phyloP scores from a whole-genome alignment of 2,329 filamentous ascomycete species.

The Xylaria digitata region DNA sequence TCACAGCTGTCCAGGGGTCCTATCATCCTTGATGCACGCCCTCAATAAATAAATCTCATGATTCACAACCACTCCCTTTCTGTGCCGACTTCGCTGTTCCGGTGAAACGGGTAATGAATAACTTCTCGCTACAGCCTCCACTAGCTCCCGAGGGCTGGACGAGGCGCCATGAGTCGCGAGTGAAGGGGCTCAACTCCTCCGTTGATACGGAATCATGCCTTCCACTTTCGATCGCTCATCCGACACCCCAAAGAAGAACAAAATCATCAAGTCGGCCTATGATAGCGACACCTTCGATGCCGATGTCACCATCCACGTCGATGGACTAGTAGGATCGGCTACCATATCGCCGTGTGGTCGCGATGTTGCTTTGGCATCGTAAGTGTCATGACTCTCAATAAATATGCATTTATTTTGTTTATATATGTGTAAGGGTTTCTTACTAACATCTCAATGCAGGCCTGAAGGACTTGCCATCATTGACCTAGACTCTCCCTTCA shows the following conservation, averaged over 20 bases:
- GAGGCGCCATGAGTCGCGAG: conserved; percentile 33
- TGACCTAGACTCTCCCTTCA: conserved; percentile 90
- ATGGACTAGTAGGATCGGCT: conserved; percentile 85
- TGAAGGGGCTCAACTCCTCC: conserved; percentile 18
- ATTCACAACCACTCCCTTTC: neutral
- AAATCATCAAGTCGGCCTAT: conserved; percentile 74
- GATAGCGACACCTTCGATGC: conserved; percentile 90
- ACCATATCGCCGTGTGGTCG: conserved; percentile 92
- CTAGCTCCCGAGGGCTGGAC: conserved; percentile 27
- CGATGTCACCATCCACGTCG: conserved; percentile 85
- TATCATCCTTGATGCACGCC: neutral
- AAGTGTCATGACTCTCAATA: conserved; percentile 46
- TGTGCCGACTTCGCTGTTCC: conserved; percentile 1
- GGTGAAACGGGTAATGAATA: conserved; percentile 16
- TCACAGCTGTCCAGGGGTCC: neutral
- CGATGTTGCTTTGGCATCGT: conserved; percentile 89
- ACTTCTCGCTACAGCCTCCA: neutral
- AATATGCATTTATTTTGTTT: too few relatives aligned
- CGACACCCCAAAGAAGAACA: conserved; percentile 65
- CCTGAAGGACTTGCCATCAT: conserved; percentile 91
- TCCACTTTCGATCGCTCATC: conserved; percentile 58
- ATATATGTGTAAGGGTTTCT: neutral
- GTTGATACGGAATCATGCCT: conserved; percentile 56
- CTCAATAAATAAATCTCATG: conserved; percentile 7
- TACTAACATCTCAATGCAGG: conserved; percentile 53